Evolutionary conservation across 352 stramenopile species (phyloP), one percentile per base, ranked within the genome.

Genomic region (Hyaloperonospora brassicae): DNA sequence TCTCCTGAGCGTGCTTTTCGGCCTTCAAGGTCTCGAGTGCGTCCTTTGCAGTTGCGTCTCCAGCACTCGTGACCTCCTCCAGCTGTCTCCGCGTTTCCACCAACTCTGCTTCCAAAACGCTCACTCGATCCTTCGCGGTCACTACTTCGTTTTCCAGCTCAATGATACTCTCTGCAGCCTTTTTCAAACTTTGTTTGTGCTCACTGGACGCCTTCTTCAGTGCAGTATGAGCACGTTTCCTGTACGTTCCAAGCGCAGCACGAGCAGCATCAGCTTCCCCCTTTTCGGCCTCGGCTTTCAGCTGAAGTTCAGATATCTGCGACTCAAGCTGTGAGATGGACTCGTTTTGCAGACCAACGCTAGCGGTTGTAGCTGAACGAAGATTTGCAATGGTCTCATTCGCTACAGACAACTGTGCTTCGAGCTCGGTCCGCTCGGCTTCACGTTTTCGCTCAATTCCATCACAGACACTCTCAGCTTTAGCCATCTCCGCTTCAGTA

Each of bases 201-300:
- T 89, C 81, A 55, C 55, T 72, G 4, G 72, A 84, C 31, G 79
- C 72, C 47, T 89, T 92, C 66, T 92, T 92, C 14, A 92, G 46
- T 13, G 81, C 81, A 2, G 69, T 84, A 30, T 84, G 76, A 0
- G 81, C 81, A 21, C 81, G 76, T 55, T 87, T 87, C 70, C 87
- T 89, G 67, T 92, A 92, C 41, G 69, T 72, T 55, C 88, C 81
- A 14, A 92, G 66, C n/a, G 80, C 79, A 4, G 64, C 60, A 0
- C 72, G 66, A 2, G 77, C 75, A 30, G 76, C 72, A 27, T 60
- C 65, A 0, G 78, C 66, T 11, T 59, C 77, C 43, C 86, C 75
- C 25, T 63, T 74, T 62, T 89, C 76, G 10, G 70, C 47, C 39
- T 76, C 48, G 3, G 84, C 51, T 56, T 86, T 58, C 1, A 61